Evolutionary conservation across 164 flowering plant species (phyloP), one percentile per base, ranked within the genome.

Genomic region (Amborella trichopoda): DNA sequence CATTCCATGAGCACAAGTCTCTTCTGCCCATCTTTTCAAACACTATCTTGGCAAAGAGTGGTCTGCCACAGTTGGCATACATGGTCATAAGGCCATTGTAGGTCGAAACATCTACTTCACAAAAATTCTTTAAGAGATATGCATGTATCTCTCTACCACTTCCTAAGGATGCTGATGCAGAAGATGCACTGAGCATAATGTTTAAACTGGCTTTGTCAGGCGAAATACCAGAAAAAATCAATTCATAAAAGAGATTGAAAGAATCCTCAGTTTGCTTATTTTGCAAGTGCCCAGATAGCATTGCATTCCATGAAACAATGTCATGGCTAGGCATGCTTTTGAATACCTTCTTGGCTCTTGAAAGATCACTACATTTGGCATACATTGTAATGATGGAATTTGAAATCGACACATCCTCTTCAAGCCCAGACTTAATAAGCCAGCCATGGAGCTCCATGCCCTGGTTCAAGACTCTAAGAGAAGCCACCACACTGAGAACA

Each of bases 311-410:
- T 36, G 67, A 33, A 32, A 68, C 37, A 27, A 52, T 18, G 44
- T 68, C 73, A 44, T 46, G 61, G 17, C 21, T 23, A 6, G 40
- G 37, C 44, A 57, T 17, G 10, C 39, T 54, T 24, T 61, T 59
- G 43, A 65, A 65, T 40, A 65, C 56, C 24, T n/a, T 6, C 16
- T 33, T 47, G 0, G 67, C 64, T 45, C 52, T 58, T 26, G 3
- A 16, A 22, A 49, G 45, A 50, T 59, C 58, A 51, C 45, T 33
- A 44, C 62, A 61, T 48, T 61, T 68, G 16, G 69, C 54, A 28
- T 68, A 65, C 67, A 68, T 61, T 44, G 55, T 58, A 48, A 68
- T 65, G 14, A 68, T 40, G 28, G 64, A 55, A 55, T 68, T 68
- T 16, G 51, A 61, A 8, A 65, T 34, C 44, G 54, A 61, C 34